These are phyloP conservation scores for Tuber magnatum DNA, from an alignment of 495 filamentous ascomycete genomes.

Conservation along the genomic window DNA sequence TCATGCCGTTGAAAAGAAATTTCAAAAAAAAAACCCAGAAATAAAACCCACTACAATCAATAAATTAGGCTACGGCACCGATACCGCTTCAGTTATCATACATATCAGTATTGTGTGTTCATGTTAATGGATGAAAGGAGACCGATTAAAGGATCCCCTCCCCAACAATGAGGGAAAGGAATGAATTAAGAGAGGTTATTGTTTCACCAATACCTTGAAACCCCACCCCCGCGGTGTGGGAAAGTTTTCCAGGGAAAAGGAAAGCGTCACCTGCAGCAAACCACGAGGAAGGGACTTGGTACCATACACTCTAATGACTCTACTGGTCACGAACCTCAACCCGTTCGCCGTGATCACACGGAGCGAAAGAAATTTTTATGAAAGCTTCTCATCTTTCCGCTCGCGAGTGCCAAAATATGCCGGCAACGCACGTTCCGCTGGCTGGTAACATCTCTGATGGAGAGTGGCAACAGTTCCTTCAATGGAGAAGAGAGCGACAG, in stretches of 20 bases:
- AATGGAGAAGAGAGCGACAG: conserved; percentile 31
- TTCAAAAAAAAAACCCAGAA: background rate
- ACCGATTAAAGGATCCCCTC: background rate
- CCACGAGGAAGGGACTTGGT: conserved; percentile 15
- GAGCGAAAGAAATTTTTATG: background rate
- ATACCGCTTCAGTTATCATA: background rate
- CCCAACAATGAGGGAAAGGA: background rate
- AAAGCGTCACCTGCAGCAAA: background rate
- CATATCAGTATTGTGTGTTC: background rate
- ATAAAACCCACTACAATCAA: background rate
- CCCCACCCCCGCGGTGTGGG: background rate
- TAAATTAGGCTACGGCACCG: background rate
- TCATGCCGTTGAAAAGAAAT: background rate
- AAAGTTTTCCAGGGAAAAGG: background rate
- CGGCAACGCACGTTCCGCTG: background rate
- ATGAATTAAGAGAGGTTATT: background rate
- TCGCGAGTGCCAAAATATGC: background rate
- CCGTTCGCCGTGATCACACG: background rate
- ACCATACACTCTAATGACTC: conserved; percentile 11
- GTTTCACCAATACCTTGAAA: background rate
- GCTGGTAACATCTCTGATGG: conserved; percentile 30
- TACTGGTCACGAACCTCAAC: background rate
- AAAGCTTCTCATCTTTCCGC: background rate
- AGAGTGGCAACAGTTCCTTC: conserved; percentile 34
- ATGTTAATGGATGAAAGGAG: background rate